These are phyloP conservation scores for Taxillus chinensis DNA, from an alignment of 164 flowering plant species.

Conservation along the genomic window DNA sequence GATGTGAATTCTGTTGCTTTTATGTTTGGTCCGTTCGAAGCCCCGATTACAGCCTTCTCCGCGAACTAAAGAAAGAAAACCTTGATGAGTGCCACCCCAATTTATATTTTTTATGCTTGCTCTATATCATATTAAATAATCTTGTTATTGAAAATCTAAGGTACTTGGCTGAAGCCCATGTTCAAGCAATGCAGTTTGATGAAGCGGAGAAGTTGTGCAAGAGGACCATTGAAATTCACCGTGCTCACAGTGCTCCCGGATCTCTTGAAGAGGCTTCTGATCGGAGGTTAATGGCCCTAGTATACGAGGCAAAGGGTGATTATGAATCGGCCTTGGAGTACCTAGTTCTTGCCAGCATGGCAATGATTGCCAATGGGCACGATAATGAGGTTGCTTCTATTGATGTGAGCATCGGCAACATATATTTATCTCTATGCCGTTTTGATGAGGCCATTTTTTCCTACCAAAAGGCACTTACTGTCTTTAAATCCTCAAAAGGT, in stretches of 20 bases:
- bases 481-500: constrained; percentile 83
- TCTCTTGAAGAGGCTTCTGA: constrained; percentile 98
- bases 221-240: constrained; percentile 88
- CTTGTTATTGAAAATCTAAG: constrained; percentile 23
- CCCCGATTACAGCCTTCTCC: too few relatives aligned
- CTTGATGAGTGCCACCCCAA: too few relatives aligned
- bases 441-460: constrained; percentile 96
- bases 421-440: constrained; percentile 75
- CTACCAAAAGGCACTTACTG: constrained; percentile 98
- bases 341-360: constrained; percentile 97
- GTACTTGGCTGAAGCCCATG: constrained; percentile 95
- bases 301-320: constrained; percentile 90
- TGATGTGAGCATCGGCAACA: constrained; percentile 90
- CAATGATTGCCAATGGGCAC: constrained; percentile 86
- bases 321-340: constrained; percentile 92
- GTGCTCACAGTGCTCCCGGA: constrained; percentile 81
- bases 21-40: too few relatives aligned
- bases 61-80: too few relatives aligned
- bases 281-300: constrained; percentile 90
- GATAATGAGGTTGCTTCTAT: constrained; percentile 90
- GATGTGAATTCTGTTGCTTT: too few relatives aligned
- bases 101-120: too few relatives aligned
- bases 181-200: constrained; percentile 95
- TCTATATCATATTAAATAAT: neutral
- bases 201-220: constrained; percentile 82